Percentiles rank a stretch among this genome's conserved stretches.
phyloP scores from a whole-genome alignment of 768 basidiomycete species.

The Russula dissimulans region DNA sequence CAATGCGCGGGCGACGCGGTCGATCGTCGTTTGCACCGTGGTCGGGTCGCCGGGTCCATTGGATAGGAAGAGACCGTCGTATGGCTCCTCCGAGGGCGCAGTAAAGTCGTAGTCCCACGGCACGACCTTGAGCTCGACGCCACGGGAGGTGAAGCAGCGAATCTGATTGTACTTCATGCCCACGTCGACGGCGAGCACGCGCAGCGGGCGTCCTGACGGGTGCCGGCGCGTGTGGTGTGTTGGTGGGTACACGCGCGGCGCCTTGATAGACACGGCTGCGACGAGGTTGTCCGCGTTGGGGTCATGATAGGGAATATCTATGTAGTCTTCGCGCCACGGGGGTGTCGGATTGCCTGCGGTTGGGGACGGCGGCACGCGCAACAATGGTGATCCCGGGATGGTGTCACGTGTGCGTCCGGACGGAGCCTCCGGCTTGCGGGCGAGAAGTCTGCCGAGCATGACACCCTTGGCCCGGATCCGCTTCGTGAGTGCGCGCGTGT shows the following conservation, averaged over 20 bases:
- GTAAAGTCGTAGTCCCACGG: conserved; percentile 96
- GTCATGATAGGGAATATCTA: conserved; percentile 76
- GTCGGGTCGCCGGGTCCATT: conserved; percentile 98
- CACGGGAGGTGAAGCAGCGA: conserved; percentile 86
- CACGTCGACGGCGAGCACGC: conserved; percentile 88
- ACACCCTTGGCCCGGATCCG: conserved; percentile 90
- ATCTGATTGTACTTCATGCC: conserved; percentile 99
- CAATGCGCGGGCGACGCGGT: conserved; percentile 55
- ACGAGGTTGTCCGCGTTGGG: conserved; percentile 89
- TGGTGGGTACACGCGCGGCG: conserved; percentile 62
- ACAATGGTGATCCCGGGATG: conserved; percentile 33
- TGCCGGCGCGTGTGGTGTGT: conserved; percentile 49
- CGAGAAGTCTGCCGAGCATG: conserved; percentile 80
- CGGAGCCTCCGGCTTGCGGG: conserved; percentile 43
- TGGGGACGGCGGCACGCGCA: conserved; percentile 46
- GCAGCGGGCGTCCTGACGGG: conserved; percentile 69
- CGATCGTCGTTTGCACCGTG: conserved; percentile 65
- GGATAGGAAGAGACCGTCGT: conserved; percentile 92
- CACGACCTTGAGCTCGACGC: conserved; percentile 92
- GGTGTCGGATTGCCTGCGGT: conserved; percentile 21
- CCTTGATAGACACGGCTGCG: conserved; percentile 69
- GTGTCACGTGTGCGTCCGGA: conserved; percentile 30
- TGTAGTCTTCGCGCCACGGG: conserved; percentile 78
- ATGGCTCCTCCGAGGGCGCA: conserved; percentile 60
- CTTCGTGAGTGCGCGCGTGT: conserved; percentile 96